Evolutionary conservation across 176 grass and related monocot species (phyloP), one percentile per base, ranked within the genome.

Genomic region (Oryza rufipogon): DNA sequence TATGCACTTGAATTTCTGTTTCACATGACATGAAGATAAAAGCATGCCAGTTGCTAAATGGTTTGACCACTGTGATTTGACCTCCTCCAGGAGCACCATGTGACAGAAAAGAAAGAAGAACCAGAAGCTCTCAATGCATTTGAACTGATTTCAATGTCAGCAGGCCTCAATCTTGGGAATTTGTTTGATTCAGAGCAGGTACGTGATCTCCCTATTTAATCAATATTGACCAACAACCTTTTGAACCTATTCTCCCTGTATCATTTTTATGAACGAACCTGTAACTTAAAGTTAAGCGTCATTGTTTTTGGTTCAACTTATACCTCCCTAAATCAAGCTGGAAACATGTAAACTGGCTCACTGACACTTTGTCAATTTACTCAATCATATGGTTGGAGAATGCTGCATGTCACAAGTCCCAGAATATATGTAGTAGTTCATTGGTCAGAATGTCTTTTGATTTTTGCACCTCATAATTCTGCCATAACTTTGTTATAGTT

Each of bases 101-200:
- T 96, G 54, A 92, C 88, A 89, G 96, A 99, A 85, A 94, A 85
- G 87, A 96, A 80, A 82, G 89, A 99, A 71, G 83, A 98, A 88
- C 96, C 96, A n/a, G 92, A 83, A 86, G 30, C 91, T 15, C 82
- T 99, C 54, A 99, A 99, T 74, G 96, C 96, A 51, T 99, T 99
- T 70, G 93, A 99, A 84, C 63, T 96, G 70, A 99, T 99, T 89
- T 93, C 96, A 79, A 91, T 99, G 84, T 96, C 91, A 34, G 89
- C 86, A 45, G 96, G 96, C 23, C 88, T 99, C 66, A 95, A 99
- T 81, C 93, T 99, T 83, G 89, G 88, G 76, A 99, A 96, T 68
- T 93, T 99, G 83, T 99, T 99, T 0, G 96, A 99, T 39, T 81
- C 88, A 26, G 93, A 96, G 75, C 76, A 79, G 93, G 96, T 99